Base-by-base conservation (phyloP, 495 filamentous ascomycete species). In the Penicillium diatomitis region DNA sequence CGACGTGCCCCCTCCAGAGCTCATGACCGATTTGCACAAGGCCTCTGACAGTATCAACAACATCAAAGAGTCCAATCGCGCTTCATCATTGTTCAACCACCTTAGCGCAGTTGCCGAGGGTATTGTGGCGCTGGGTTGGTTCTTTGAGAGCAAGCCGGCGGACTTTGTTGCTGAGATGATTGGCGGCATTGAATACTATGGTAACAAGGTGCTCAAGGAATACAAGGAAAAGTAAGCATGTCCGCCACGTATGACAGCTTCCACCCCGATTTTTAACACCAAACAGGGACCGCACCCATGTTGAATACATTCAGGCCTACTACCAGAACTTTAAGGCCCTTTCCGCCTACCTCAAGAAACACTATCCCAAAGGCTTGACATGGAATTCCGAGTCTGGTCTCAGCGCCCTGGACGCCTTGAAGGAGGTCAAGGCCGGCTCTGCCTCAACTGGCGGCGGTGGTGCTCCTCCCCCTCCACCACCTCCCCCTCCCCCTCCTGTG, bases 41-140 rank as follows among this genome's bases (percentile, higher is more conserved):
- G 82, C 82, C 29, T 83, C 91, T 55, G 81, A 83, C 50, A 79
- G 75, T 8, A 86, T 92, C 49, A 82, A 78, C 52, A 83, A 84
- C 51, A 77, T 95, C 49, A 79, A 83, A 54, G 89, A 96, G 53
- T 78, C 77, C 31, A 88, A 92, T 65, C 79, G 88, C 28, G 77
- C 71, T 10, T 80, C 81, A 3, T 75, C 83, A 2, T 59, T 84
- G 36, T 87, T 85, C 62, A 82, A 85, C 54, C 87, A 96, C 56
- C 68, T 97, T 11, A 85, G 82, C 52, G 80, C 88, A 38, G 85
- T 97, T n/a, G 80, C 87, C 2, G 90, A 96, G 56, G 88, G 89
- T 55, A 89, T 95, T 55, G 80, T 81, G 50, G 82, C 86, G 5
- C 71, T 97, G 37, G 83, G 83, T 12, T 98, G 92, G 92, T 82